Base-by-base conservation (phyloP, 2,329 filamentous ascomycete species). In the Ophiostoma himal-ulmi region DNA sequence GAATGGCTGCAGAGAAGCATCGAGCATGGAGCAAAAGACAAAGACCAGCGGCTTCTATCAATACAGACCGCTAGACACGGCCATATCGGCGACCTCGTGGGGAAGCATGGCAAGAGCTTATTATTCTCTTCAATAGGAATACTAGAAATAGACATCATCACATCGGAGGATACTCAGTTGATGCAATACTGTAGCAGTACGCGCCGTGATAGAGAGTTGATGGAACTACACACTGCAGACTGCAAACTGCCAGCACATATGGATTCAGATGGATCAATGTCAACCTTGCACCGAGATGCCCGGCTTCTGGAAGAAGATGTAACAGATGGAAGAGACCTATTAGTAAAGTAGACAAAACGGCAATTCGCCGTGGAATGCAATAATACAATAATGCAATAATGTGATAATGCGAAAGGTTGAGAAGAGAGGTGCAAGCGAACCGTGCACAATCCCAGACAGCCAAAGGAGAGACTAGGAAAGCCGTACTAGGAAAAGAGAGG, bases 391-490 rank as follows among this genome's bases (percentile, higher is more conserved):
- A 22, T 22, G 2, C 20, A 11, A n/a, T n/a, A n/a, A n/a, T n/a
- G n/a, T n/a, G n/a, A n/a, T n/a, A n/a, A n/a, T n/a, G 14, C 5
- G 7, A 44, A 4, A 44, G 5, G 1, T 20, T 1, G 5, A 34
- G 10, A 60, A 57, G 54, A 60, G 5, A 7, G 4, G 3, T 34
- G 26, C 48, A 62, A 36, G 57, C 57, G 57, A 62, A 34, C 57
- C 57, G 57, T 62, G 57, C 57, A 62, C 57, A 62, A 62, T 62
- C 57, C 57, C 57, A 62, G 57, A 62, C 57, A 62, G 57, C 57
- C 57, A 26, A 62, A 67, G 57, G 22, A 7, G 30, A 30, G 30
- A 30, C 30, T 30, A 30, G 30, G 30, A 30, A 30, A 30, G 30
- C 30, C 30, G 3, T 30, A 3, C 30, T 3, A 3, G 30, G 30